Conservation (phyloP, 305 asterid species). For the Fraxinus ornus region DNA sequence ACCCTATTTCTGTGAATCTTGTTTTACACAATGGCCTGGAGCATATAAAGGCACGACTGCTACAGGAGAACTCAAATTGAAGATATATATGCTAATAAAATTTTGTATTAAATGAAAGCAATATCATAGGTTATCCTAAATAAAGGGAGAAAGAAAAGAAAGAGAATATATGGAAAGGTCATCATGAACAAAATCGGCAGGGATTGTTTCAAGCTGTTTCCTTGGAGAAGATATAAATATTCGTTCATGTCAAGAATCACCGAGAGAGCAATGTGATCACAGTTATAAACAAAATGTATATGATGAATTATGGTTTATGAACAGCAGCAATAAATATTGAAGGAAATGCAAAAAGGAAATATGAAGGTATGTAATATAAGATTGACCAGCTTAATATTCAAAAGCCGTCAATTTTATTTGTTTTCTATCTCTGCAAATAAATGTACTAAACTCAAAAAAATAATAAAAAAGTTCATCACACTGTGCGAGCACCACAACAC, state of each 20-base stretch:
- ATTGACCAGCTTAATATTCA: neutral
- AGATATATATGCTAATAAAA: neutral
- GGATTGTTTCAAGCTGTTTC: neutral
- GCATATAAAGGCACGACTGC: neutral
- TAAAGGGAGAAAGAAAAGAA: constrained; percentile 8
- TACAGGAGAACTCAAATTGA: neutral
- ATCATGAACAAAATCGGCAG: neutral
- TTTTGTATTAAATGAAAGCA: neutral
- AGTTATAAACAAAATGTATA: neutral
- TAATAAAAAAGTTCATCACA: neutral
- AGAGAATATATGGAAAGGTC: neutral
- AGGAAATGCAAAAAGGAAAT: neutral
- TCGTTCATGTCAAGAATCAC: neutral
- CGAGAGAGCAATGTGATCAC: neutral
- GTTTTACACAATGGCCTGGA: neutral
- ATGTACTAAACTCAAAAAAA: neutral
- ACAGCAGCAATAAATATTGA: neutral
- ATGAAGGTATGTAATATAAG: neutral
- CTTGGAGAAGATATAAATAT: neutral
- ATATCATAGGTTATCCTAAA: neutral
- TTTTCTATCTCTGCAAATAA: neutral
- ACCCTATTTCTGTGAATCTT: constrained; percentile 12
- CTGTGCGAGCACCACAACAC: neutral
- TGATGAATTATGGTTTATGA: neutral
- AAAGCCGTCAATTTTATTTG: neutral